phyloP scores from a whole-genome alignment of 441 rosid species.

The Pelargonium fulgidum region DNA sequence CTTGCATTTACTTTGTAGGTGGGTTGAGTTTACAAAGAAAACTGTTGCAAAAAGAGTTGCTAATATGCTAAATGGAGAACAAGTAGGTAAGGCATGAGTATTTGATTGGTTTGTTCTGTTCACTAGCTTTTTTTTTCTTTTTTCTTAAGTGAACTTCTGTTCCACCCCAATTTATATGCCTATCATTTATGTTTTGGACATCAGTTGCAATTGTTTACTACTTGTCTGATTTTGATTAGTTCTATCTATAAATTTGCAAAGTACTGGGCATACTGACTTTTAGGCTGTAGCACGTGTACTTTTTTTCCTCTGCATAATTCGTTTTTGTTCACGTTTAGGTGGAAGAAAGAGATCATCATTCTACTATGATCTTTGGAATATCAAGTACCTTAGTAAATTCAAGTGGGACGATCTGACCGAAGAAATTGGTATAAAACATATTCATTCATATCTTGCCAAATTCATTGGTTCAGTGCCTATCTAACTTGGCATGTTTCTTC shows the following conservation, averaged over 20 bases:
- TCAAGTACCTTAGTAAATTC: conserved; percentile 84
- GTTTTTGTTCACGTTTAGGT: conserved; percentile 37
- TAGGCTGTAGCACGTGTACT: too few species aligned
- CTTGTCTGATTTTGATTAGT: too few species aligned
- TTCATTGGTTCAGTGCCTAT: conserved; percentile 10
- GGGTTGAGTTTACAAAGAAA: conserved; percentile 88
- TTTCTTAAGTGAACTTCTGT: background rate
- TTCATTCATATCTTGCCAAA: conserved; percentile 15
- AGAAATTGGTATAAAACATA: conserved; percentile 53
- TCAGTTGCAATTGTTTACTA: too few species aligned
- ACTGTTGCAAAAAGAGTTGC: conserved; percentile 69
- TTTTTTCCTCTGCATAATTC: background rate
- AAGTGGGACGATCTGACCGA: conserved; percentile 93
- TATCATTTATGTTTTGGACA: too few species aligned
- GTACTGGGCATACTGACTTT: too few species aligned
- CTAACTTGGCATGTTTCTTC: conserved; percentile 23
- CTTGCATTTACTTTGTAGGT: conserved; percentile 38
- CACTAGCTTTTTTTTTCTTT: background rate
- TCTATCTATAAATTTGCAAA: too few species aligned
- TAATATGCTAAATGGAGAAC: conserved; percentile 80
- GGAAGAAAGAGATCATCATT: conserved; percentile 75
- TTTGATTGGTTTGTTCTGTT: background rate
- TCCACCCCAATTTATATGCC: too few species aligned
- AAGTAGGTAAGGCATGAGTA: conserved; percentile 43
- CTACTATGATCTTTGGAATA: conserved; percentile 87